Evolutionary conservation across 345 rosid genomes (phyloP).

Genomic region (Anastatica hierochuntica): DNA sequence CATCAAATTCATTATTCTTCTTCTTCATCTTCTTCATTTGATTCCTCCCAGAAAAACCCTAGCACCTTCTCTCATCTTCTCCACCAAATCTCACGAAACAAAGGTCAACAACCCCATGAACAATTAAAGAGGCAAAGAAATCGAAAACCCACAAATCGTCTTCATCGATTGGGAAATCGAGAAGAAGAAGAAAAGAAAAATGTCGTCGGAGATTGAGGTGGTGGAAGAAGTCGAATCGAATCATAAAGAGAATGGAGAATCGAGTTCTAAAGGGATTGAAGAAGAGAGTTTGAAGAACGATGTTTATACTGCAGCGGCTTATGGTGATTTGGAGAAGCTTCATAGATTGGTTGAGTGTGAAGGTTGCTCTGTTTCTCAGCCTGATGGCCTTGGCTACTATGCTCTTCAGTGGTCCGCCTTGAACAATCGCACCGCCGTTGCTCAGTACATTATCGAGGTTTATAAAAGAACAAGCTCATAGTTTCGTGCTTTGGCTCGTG

Average conservation of each 20-base stretch:
- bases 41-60: slow-evolving; percentile 43
- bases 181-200: too few relatives aligned
- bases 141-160: slow-evolving; percentile 35
- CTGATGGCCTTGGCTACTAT: slow-evolving; percentile 72
- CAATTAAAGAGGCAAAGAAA: too few relatives aligned
- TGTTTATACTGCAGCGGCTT: slow-evolving; percentile 82
- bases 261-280: slow-evolving; percentile 17
- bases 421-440: slow-evolving; percentile 76
- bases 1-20: not conserved
- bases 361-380: slow-evolving; percentile 58
- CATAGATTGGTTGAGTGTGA: slow-evolving; percentile 81
- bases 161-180: too few relatives aligned
- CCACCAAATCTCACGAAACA: slow-evolving; percentile 6
- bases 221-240: slow-evolving; percentile 52
- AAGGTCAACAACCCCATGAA: slow-evolving; percentile 21
- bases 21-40: slow-evolving; percentile 8
- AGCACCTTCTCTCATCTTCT: slow-evolving; percentile 2
- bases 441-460: slow-evolving; percentile 66
- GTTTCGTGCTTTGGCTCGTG: slow-evolving; percentile 7
- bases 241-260: slow-evolving; percentile 22
- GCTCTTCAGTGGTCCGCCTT: slow-evolving; percentile 88
- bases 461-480: too few relatives aligned
- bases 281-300: slow-evolving; percentile 63
- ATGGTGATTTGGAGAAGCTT: slow-evolving; percentile 86
- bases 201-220: slow-evolving; percentile 99